A percentile compares a stretch with the other conserved stretches of the same genome.
Evolutionary conservation across 139 green algal genomes (phyloP).

Genomic region (Spirogloea muscicola): DNA sequence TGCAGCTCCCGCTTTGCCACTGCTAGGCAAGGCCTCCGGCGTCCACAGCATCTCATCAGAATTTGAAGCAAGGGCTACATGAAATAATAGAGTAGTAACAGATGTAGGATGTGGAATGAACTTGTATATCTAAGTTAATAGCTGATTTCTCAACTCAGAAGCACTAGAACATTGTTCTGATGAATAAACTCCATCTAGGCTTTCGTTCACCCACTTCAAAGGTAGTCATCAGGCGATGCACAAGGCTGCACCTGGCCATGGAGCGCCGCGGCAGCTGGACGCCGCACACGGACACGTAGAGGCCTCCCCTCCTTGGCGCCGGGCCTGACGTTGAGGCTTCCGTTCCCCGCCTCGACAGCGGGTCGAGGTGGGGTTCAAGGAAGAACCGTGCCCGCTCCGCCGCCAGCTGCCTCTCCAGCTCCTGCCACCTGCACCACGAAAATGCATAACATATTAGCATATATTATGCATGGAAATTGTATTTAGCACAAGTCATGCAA

Average conservation of each 20-base stretch:
- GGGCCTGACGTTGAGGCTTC: too few relatives aligned
- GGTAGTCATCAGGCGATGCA: too few relatives aligned
- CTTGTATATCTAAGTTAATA: not conserved
- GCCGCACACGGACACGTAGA: too few relatives aligned
- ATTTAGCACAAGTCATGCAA: too few relatives aligned
- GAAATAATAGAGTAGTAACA: not conserved
- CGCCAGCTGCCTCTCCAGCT: constrained; percentile 4
- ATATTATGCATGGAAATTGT: too few relatives aligned
- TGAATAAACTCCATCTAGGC: too few relatives aligned
- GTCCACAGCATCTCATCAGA: not conserved
- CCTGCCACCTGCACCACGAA: constrained; percentile 13
- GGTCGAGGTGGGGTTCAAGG: constrained; percentile 8
- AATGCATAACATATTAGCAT: constrained; percentile 9
- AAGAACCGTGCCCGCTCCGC: constrained; percentile 36
- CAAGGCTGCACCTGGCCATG: too few relatives aligned
- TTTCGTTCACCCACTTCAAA: too few relatives aligned
- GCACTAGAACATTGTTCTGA: too few relatives aligned
- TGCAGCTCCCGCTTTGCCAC: not conserved
- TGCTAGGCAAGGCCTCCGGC: not conserved
- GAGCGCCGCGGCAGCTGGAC: too few relatives aligned
- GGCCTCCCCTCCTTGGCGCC: too few relatives aligned
- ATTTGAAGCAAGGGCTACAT: not conserved
- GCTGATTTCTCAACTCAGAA: not conserved
- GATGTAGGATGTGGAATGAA: not conserved
- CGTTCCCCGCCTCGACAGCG: too few relatives aligned